Conservation (phyloP, 345 rosid genomes). For the Erysimum cheiranthoides region DNA sequence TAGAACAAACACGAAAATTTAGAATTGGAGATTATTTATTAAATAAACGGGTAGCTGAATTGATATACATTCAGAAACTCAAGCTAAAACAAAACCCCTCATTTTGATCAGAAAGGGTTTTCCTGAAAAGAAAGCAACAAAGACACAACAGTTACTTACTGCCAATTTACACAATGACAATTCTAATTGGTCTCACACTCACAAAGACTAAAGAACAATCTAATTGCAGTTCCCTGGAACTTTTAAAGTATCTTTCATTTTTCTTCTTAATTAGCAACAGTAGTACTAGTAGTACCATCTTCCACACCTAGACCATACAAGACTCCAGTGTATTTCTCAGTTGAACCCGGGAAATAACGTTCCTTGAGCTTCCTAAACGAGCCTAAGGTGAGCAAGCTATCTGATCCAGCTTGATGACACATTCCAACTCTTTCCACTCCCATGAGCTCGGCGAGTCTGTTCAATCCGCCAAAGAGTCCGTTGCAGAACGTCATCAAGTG, state of each 20-base stretch:
- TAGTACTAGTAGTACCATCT: slow-evolving; percentile 52
- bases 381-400: slow-evolving; percentile 88
- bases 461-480: slow-evolving; percentile 85
- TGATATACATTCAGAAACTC: slow-evolving; percentile 70
- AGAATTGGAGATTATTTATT: slow-evolving; percentile 46
- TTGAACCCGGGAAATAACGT: slow-evolving; percentile 69
- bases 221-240: slow-evolving; percentile 42
- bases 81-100: slow-evolving; percentile 58
- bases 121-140: slow-evolving; percentile 51
- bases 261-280: slow-evolving; percentile 50
- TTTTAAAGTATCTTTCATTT: slow-evolving; percentile 20
- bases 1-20: not conserved
- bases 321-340: slow-evolving; percentile 79
- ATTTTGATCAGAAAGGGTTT: slow-evolving; percentile 48
- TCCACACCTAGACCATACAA: slow-evolving; percentile 92
- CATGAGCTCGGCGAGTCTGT: slow-evolving; percentile 86
- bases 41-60: slow-evolving; percentile 66
- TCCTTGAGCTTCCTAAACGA: slow-evolving; percentile 89
- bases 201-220: slow-evolving; percentile 64
- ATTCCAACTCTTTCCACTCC: slow-evolving; percentile 85
- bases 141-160: slow-evolving; percentile 56
- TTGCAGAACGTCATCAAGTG: slow-evolving; percentile 92
- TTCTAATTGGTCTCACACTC: slow-evolving; percentile 56
- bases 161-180: slow-evolving; percentile 68
- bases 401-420: slow-evolving; percentile 92